These are phyloP conservation scores for Pinus albicaulis DNA, from an alignment of 75 land plant genomes.

Conservation along the genomic window DNA sequence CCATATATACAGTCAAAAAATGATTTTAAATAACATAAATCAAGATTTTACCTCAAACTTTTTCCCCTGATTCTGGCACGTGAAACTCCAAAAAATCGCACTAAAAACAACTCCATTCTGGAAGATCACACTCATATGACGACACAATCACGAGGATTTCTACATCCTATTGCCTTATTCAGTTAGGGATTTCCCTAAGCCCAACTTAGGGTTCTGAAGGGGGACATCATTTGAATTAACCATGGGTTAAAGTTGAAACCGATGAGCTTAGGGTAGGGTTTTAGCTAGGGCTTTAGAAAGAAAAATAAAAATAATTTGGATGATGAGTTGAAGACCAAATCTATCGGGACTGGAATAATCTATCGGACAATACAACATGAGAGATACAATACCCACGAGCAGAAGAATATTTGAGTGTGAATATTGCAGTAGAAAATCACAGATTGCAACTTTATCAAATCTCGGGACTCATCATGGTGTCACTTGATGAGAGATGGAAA, in stretches of 20 bases:
- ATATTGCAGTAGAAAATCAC: neutral
- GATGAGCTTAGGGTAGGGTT: neutral
- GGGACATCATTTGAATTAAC: too few species aligned
- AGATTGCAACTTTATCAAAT: neutral
- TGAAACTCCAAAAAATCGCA: too few species aligned
- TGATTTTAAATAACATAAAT: too few species aligned
- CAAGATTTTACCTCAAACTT: too few species aligned
- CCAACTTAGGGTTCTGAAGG: neutral
- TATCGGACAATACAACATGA: conserved; percentile 2
- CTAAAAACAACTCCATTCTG: too few species aligned
- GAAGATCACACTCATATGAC: neutral
- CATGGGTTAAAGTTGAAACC: neutral
- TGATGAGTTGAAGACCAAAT: neutral
- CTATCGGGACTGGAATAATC: neutral
- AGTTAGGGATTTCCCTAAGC: neutral
- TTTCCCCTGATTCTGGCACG: too few species aligned
- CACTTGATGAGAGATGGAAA: neutral
- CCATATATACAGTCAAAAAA: too few species aligned
- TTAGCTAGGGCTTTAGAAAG: neutral
- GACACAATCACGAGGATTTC: neutral
- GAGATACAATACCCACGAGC: neutral
- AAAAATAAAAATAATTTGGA: neutral
- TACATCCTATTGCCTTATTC: too few species aligned
- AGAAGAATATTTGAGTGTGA: neutral
- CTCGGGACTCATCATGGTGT: conserved; percentile 4